Base-by-base conservation (phyloP, 2,329 filamentous ascomycete species). In the Fusarium sp. region DNA sequence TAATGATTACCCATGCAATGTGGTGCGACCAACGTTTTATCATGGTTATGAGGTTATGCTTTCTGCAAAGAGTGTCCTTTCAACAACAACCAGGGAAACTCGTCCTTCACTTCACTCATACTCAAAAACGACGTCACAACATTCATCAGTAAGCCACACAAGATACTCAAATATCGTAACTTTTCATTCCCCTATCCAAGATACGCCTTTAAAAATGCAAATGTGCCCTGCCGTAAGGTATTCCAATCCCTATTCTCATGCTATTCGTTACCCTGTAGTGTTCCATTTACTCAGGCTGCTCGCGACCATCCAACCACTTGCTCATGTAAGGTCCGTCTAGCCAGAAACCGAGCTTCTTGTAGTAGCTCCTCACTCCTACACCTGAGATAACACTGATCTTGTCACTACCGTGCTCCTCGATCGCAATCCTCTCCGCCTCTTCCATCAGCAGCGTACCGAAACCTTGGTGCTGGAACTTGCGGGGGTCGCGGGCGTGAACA, bases 341-440 rank as follows among this genome's bases (percentile, higher is more conserved):
- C 84, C 89, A 93, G 81, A 97, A 99, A 2, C 96, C 96, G 32
- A 99, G 85, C 78, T 94, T 95, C 68, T 88, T 90, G 77, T 99
- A 99, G 78, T 99, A 99, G 75, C 93, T 96, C 75, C 96, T 86
- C 19, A 98, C 96, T 14, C 96, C 96, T 9, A 99, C 94, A 30
- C 96, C 96, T n/a, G 94, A 97, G 64, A 99, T 99, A 70, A 99
- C 94, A 75, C 93, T 96, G 56, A 99, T 93, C 85, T 99, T 99
- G 63, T 86, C 86, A 73, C 94, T 97, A 7, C 94, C 92, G 76
- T 99, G 96, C 81, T 99, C 96, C 68, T 97, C 92, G 56, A 93
- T 87, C 1, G 96, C 95, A 68, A 99, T 99, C 51, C 94, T 87
- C 82, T 98, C 96, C 0, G 96, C 96, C 81, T 98, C 95, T 76